These are phyloP conservation scores for Mycena indigotica DNA, from an alignment of 768 basidiomycete species.

Conservation along the genomic window DNA sequence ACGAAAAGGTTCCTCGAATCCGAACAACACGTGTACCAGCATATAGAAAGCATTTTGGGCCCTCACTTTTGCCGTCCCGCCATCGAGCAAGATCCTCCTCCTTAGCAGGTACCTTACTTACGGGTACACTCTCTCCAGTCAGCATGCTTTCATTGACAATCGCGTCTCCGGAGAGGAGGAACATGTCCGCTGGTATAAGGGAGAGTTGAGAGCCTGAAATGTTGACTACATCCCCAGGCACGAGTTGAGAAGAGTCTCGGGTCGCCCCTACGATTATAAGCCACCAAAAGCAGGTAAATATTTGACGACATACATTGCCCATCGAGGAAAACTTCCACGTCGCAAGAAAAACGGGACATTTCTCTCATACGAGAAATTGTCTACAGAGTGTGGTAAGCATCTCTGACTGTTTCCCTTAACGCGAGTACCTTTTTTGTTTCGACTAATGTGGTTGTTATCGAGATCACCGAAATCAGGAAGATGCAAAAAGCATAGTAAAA, in stretches of 20 bases:
- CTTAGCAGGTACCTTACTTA: constrained; percentile 85
- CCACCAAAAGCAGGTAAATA: no score
- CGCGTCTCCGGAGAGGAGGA: constrained; percentile 93
- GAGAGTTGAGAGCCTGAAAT: constrained; percentile 74
- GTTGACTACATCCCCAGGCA: constrained; percentile 92
- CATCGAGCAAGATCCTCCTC: constrained; percentile 75
- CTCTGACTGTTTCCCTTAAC: constrained; percentile 1
- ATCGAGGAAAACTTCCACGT: constrained; percentile 68
- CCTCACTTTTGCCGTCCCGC: constrained; percentile 70
- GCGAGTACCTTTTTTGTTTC: constrained; percentile 83
- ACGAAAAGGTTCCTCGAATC: constrained; percentile 62
- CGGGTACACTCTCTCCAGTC: constrained; percentile 97
- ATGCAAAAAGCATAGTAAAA: constrained; percentile 98
- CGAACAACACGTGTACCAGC: constrained; percentile 90
- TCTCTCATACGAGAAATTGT: constrained; percentile 93
- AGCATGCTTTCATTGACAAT: constrained; percentile 99
- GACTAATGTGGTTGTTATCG: constrained; percentile 81
- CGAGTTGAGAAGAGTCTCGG: constrained; percentile 74
- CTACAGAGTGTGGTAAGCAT: constrained; percentile 39
- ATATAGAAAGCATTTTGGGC: constrained; percentile 83
- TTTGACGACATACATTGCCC: constrained; percentile 62
- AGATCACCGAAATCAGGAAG: constrained; percentile 83
- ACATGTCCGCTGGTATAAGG: constrained; percentile 85
- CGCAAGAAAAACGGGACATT: constrained; percentile 90
- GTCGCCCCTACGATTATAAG: constrained; percentile 57